A percentile compares a stretch with the other conserved stretches of the same genome.
Evolutionary conservation across 108 stramenopile species (phyloP).

Genomic region (Skeletonema potamos): DNA sequence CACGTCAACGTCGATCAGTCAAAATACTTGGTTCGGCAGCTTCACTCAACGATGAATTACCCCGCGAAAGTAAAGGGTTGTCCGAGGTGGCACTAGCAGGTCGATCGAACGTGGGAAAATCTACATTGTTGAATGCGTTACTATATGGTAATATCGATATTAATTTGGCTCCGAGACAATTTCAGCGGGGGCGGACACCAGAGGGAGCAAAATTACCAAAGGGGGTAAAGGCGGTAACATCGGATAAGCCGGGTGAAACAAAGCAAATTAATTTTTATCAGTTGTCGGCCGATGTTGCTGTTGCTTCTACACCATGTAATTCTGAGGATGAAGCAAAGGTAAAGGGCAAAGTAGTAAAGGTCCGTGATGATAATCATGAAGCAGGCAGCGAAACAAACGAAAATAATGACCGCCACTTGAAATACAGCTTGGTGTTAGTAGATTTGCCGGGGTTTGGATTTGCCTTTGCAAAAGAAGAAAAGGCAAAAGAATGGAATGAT

Average conservation of each 20-base stretch:
- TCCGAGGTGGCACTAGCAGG: constrained; percentile 73
- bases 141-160: constrained; percentile 60
- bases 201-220: constrained; percentile 61
- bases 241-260: constrained; percentile 75
- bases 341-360: neutral
- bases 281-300: constrained; percentile 44
- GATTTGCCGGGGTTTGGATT: constrained; percentile 89
- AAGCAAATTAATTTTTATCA: constrained; percentile 76
- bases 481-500: constrained; percentile 53
- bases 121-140: constrained; percentile 73
- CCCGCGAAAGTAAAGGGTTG: constrained; percentile 31
- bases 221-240: constrained; percentile 71
- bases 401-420: neutral
- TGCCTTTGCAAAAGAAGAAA: constrained; percentile 70
- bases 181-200: constrained; percentile 29
- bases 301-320: neutral
- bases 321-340: neutral
- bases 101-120: constrained; percentile 84
- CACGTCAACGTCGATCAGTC: constrained; percentile 45
- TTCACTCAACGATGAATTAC: constrained; percentile 46
- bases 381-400: neutral
- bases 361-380: neutral
- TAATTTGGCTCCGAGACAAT: constrained; percentile 22
- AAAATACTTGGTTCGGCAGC: constrained; percentile 56
- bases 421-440: constrained; percentile 51